Base-by-base conservation (phyloP, 768 basidiomycete genomes). In the Phlebiopsis flavidoalba region DNA sequence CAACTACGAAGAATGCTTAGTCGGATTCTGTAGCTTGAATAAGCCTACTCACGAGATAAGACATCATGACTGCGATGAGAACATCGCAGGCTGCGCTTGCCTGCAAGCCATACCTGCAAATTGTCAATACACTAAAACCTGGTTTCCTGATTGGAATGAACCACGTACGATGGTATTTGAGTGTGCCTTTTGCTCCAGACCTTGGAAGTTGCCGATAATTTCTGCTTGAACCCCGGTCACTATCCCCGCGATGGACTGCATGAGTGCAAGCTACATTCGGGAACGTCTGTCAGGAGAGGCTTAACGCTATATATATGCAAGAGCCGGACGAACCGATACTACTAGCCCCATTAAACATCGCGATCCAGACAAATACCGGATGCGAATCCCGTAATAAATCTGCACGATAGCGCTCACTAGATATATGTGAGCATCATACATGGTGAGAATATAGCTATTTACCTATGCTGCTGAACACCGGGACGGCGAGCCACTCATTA, bases 31-130 rank as follows among this genome's bases (percentile, higher is more conserved):
- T 5, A 24, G 3, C 17, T 7, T 40, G 40, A 3, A 43, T 17
- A 43, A 17, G 10, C 40, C 40, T 17, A 43, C 69, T 63, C 57
- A 71, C 57, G 14, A 65, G 63, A 50, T 63, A 66, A 4, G 64
- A 60, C 43, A 73, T 68, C 8, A 33, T 43, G 0, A 47, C 40
- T 1, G 72, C 71, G 57, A 73, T 74, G 31, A 69, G 24, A 8
- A 69, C 63, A 53, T 74, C 72, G 15, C 65, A 65, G 2, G 69
- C 35, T 36, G 66, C 53, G 10, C 57, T 49, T 17, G n/a, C 47
- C 59, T 3, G 64, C 47, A n/a, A 71, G 60, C 71, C 72, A 72
- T 12, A 70, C 46, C 49, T 70, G 63, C 1, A 22, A 36, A 43
- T 17, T 43, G 40, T 43, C 12, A 12, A 12, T 8, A 43, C 40